Evolutionary conservation across 768 basidiomycete genomes (phyloP), one percentile per base, ranked within the genome.

Genomic region (Suillus subluteus): DNA sequence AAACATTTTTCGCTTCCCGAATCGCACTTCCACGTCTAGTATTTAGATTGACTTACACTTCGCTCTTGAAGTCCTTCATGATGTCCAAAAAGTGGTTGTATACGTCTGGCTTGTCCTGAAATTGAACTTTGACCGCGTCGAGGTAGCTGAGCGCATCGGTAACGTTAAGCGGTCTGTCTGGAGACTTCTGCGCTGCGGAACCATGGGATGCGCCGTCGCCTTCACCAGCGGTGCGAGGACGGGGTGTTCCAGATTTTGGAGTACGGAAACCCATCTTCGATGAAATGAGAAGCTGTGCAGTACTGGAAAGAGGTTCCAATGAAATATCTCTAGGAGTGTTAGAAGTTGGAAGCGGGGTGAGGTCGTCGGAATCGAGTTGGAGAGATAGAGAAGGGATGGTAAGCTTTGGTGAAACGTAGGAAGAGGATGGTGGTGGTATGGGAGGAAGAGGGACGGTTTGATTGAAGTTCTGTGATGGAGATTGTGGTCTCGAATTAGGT

Each of bases 61-160:
- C 94, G 73, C 95, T 94, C 82, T 99, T 99, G 79, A 99, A 99
- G 76, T 99, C 96, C 83, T 98, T 98, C 98, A 98, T 98, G 75
- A 98, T 96, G 77, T 97, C 95, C 78, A 96, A 79, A 75, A 96
- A 95, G 70, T 91, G 86, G 76, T 98, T 97, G 83, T 98, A 98
- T 35, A 97, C 95, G 73, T 96, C 94, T 23, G 95, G 95, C 76
- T 90, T 89, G 75, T 94, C 91, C 56, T 88, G 84, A 77, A 97
- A 98, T 81, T 95, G 92, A 52, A 87, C 84, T 82, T 97, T 98
- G 81, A 98, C 95, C 35, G 94, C 93, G 76, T 98, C 95, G 70
- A 98, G 88, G 73, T 98, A 98, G 73, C 89, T 91, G 78, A 98
- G 85, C 40, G 95, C 95, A 79, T 98, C 95, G 46, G 92, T 91